Percentiles rank a stretch among this genome's conserved stretches.
phyloP scores from a whole-genome alignment of 1,139 yeast genomes.

The Zygoascus hellenicus region DNA sequence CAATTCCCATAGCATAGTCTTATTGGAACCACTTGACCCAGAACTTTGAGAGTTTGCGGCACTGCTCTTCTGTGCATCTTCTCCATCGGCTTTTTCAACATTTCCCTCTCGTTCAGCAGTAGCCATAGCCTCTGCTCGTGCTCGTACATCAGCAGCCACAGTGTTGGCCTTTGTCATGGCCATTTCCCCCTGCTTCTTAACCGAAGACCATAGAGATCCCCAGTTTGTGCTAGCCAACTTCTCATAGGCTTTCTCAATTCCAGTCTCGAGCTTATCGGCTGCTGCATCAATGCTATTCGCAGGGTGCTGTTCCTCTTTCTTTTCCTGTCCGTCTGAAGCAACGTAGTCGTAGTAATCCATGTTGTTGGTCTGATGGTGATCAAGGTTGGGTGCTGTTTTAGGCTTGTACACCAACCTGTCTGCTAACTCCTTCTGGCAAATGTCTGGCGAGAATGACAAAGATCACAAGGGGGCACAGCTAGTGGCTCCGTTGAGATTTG shows the following conservation, averaged over 20 bases:
- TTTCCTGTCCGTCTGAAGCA: conserved; percentile 13
- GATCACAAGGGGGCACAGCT: conserved; percentile 22
- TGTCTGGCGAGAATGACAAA: not conserved
- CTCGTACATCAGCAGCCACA: conserved; percentile 5
- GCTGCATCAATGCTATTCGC: conserved; percentile 25
- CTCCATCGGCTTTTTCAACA: conserved; percentile 13
- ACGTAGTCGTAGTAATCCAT: conserved; percentile 28
- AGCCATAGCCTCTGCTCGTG: conserved; percentile 7
- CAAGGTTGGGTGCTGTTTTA: too few relatives aligned
- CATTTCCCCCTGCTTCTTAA: conserved; percentile 36
- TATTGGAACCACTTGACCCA: not conserved
- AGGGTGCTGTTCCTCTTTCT: conserved; percentile 9
- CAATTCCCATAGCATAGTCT: conserved; percentile 33
- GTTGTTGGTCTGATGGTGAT: not conserved
- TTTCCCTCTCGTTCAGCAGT: not conserved
- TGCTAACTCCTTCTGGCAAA: not conserved
- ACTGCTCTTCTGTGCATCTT: conserved; percentile 14
- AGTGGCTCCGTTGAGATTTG: conserved; percentile 79
- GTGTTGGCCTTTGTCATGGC: conserved; percentile 32
- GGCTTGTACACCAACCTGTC: not conserved
- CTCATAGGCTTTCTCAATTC: conserved; percentile 39
- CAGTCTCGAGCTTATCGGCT: conserved; percentile 45
- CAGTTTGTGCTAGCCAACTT: conserved; percentile 38
- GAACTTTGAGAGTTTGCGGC: not conserved
- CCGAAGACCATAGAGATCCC: conserved; percentile 35